A percentile compares a stretch with the other conserved stretches of the same genome.
Evolutionary conservation across 768 basidiomycete genomes (phyloP).

Genomic region (Mycena epipterygia): DNA sequence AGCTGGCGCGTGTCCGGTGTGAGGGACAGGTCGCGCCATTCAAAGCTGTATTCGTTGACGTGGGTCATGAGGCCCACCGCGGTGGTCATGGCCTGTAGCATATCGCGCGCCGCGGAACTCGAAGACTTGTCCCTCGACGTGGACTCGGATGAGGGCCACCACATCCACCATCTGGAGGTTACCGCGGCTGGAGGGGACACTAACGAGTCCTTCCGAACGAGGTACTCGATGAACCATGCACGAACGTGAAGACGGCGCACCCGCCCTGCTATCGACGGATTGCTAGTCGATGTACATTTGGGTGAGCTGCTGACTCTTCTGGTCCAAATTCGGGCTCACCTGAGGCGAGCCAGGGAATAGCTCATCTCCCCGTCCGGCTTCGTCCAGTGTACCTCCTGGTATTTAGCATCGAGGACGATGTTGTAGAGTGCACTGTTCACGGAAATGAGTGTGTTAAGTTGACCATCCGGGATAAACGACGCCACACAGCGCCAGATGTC

Average conservation of each 20-base stretch:
- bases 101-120: slow-evolving; percentile 35
- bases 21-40: slow-evolving; percentile 54
- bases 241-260: slow-evolving; percentile 53
- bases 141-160: slow-evolving; percentile 1
- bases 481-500: slow-evolving; percentile 52
- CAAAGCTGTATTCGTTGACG: slow-evolving; percentile 50
- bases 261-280: slow-evolving; percentile 47
- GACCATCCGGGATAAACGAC: slow-evolving; percentile 30
- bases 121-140: slow-evolving; percentile 16
- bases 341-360: slow-evolving; percentile 43
- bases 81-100: slow-evolving; percentile 47
- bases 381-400: slow-evolving; percentile 50
- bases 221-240: slow-evolving; percentile 57
- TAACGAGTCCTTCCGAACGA: slow-evolving; percentile 30
- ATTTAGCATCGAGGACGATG: slow-evolving; percentile 45
- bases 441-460: slow-evolving; percentile 40
- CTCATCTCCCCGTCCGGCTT: slow-evolving; percentile 46
- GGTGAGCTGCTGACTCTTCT: background rate
- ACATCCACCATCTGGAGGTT: slow-evolving; percentile 19
- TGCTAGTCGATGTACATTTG: slow-evolving; percentile 35
- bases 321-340: slow-evolving; percentile 43
- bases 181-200: slow-evolving; percentile 4
- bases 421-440: slow-evolving; percentile 52
- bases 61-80: slow-evolving; percentile 51
- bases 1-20: slow-evolving; percentile 46